Evolutionary conservation across 768 basidiomycete species (phyloP).

Genomic region (Xerocomellus dryophilus): DNA sequence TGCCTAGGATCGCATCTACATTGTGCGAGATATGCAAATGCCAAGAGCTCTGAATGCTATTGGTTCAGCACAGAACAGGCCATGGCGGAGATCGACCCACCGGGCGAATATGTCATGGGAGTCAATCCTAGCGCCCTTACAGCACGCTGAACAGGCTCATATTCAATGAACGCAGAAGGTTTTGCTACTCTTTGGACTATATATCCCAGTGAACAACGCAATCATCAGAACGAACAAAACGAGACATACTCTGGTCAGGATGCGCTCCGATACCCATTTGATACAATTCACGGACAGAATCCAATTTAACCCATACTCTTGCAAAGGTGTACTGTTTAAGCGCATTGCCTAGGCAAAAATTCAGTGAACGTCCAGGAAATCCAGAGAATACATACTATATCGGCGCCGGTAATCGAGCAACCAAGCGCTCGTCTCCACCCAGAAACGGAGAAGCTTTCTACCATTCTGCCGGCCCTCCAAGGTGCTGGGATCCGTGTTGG

Average conservation of each 20-base stretch:
- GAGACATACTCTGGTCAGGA: slow-evolving; percentile 64
- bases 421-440: slow-evolving; percentile 76
- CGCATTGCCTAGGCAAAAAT: slow-evolving; percentile 37
- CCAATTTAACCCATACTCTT: slow-evolving; percentile 48
- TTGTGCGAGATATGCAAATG: slow-evolving; percentile 79
- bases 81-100: slow-evolving; percentile 36
- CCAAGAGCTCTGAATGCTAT: slow-evolving; percentile 53
- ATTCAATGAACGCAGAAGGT: slow-evolving; percentile 40
- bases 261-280: slow-evolving; percentile 74
- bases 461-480: slow-evolving; percentile 50
- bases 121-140: slow-evolving; percentile 64
- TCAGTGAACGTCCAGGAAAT: slow-evolving; percentile 11
- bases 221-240: neutral
- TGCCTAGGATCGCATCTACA: slow-evolving; percentile 72
- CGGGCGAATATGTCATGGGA: slow-evolving; percentile 58
- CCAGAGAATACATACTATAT: slow-evolving; percentile 36
- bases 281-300: slow-evolving; percentile 66
- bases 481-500: slow-evolving; percentile 46
- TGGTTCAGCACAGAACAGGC: slow-evolving; percentile 1
- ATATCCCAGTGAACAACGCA: slow-evolving; percentile 3
- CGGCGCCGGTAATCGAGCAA: slow-evolving; percentile 52
- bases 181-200: slow-evolving; percentile 57
- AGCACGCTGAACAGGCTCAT: slow-evolving; percentile 36
- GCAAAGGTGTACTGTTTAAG: slow-evolving; percentile 44
- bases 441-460: slow-evolving; percentile 68